Conservation (phyloP, 1,139 yeast genomes). For the Nakaseomyces uthaithaninus region DNA sequence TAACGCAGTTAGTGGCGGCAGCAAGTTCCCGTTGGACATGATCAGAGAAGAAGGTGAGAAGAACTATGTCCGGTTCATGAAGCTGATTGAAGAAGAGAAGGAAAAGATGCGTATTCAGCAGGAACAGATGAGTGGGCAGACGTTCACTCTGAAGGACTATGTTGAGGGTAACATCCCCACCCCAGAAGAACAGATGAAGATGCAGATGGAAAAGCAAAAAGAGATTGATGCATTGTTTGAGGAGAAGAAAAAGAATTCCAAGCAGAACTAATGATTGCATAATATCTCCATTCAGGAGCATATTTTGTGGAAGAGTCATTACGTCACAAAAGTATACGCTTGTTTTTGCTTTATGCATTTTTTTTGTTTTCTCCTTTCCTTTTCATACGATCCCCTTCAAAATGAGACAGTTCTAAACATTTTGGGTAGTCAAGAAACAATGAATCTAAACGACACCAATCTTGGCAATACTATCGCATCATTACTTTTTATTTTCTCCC, state of each 20-base stretch:
- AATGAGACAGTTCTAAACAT: too few relatives aligned
- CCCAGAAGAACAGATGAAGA: slow-evolving; percentile 74
- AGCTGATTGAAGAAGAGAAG: slow-evolving; percentile 80
- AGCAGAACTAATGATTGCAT: too few relatives aligned
- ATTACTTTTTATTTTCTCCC: too few relatives aligned
- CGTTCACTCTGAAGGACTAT: slow-evolving; percentile 70
- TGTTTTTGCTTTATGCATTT: too few relatives aligned
- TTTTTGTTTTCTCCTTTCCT: too few relatives aligned
- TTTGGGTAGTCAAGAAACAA: too few relatives aligned
- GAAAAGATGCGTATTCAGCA: slow-evolving; percentile 75
- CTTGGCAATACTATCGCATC: too few relatives aligned
- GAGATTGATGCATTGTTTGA: slow-evolving; percentile 35
- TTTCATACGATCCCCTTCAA: too few relatives aligned
- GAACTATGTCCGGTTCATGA: slow-evolving; percentile 78
- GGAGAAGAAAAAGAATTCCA: slow-evolving; percentile 25
- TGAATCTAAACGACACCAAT: too few relatives aligned
- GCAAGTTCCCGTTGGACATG: slow-evolving; percentile 82
- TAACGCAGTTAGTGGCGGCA: slow-evolving; percentile 41
- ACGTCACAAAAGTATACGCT: too few relatives aligned
- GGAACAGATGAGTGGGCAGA: slow-evolving; percentile 71
- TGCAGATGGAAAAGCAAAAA: slow-evolving; percentile 43
- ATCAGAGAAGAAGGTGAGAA: slow-evolving; percentile 90
- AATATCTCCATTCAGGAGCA: too few relatives aligned
- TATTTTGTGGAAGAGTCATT: too few relatives aligned
- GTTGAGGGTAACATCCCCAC: slow-evolving; percentile 79